Conservation (phyloP, 2,329 filamentous ascomycete species). For the Fusarium oxysporum region DNA sequence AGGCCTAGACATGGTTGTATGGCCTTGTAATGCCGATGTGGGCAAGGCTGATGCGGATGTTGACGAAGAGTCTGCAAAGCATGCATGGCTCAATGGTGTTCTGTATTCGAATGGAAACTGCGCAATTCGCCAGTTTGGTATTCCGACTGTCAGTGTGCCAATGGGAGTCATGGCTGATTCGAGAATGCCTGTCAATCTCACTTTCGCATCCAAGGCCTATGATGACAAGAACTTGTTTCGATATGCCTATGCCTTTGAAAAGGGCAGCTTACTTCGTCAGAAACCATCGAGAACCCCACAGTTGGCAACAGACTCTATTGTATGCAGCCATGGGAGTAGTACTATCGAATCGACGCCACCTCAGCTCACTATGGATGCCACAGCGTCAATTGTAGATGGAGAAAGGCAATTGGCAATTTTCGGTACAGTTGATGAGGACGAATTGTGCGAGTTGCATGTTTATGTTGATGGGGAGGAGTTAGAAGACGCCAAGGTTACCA, state of each 20-base stretch:
- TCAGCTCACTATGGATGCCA: not conserved
- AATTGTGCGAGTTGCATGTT: accelerated
- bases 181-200: constrained; percentile 7
- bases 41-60: not conserved
- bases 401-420: accelerated
- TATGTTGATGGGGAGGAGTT: not conserved
- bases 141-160: not conserved
- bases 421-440: not conserved
- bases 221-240: constrained; percentile 6
- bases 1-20: not conserved
- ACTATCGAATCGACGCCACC: not conserved
- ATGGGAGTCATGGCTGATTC: constrained; percentile 4
- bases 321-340: accelerated
- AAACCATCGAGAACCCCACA: not conserved
- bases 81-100: constrained; percentile 6
- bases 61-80: not conserved
- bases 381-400: not conserved
- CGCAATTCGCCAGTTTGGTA: not conserved
- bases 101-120: constrained; percentile 3
- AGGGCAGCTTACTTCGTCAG: not conserved
- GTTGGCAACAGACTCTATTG: not conserved
- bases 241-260: not conserved
- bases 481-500: not conserved
- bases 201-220: not conserved
- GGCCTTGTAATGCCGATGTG: constrained; percentile 8